Percentiles rank a stretch among this genome's conserved stretches.
phyloP scores from a whole-genome alignment of 2,329 filamentous ascomycete species.

The Fusarium begoniae region DNA sequence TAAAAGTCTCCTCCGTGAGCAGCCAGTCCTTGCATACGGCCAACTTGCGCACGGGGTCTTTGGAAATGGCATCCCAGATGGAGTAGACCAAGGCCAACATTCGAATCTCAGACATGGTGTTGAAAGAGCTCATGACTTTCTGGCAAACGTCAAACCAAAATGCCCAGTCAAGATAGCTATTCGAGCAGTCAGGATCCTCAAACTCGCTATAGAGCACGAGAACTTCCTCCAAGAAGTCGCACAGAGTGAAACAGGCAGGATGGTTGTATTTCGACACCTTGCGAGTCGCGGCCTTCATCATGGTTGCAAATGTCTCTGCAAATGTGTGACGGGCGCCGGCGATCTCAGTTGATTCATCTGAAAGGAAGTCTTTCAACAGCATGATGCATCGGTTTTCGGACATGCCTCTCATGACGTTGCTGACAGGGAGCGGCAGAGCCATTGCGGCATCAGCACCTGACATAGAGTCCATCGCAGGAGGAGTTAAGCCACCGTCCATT shows the following conservation, averaged over 20 bases:
- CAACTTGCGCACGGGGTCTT: slow-evolving; percentile 73
- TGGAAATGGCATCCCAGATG: slow-evolving; percentile 77
- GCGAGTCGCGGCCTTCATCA: slow-evolving; percentile 78
- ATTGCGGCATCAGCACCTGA: slow-evolving; percentile 72
- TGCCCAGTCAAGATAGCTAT: slow-evolving; percentile 73
- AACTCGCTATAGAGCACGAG: slow-evolving; percentile 68
- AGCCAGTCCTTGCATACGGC: slow-evolving; percentile 79
- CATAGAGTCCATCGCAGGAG: slow-evolving; percentile 56
- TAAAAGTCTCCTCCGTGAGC: slow-evolving; percentile 77
- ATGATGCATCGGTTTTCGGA: slow-evolving; percentile 88
- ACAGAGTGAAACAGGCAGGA: slow-evolving; percentile 86
- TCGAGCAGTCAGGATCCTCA: slow-evolving; percentile 52
- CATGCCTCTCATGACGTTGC: slow-evolving; percentile 81
- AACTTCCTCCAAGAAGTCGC: slow-evolving; percentile 88
- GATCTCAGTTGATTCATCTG: slow-evolving; percentile 52
- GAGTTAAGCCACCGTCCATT: slow-evolving; percentile 55
- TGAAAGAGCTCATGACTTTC: slow-evolving; percentile 82
- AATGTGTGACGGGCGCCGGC: slow-evolving; percentile 71
- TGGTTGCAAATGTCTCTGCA: slow-evolving; percentile 75
- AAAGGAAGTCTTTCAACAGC: slow-evolving; percentile 82
- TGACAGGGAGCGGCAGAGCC: slow-evolving; percentile 69
- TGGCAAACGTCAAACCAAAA: slow-evolving; percentile 88
- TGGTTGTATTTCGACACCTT: slow-evolving; percentile 84
- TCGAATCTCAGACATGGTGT: slow-evolving; percentile 89
- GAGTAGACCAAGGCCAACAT: slow-evolving; percentile 83